A percentile compares a stretch with the other conserved stretches of the same genome.
phyloP scores from a whole-genome alignment of 2,329 filamentous ascomycete genomes.

The Trichoderma arundinaceum region DNA sequence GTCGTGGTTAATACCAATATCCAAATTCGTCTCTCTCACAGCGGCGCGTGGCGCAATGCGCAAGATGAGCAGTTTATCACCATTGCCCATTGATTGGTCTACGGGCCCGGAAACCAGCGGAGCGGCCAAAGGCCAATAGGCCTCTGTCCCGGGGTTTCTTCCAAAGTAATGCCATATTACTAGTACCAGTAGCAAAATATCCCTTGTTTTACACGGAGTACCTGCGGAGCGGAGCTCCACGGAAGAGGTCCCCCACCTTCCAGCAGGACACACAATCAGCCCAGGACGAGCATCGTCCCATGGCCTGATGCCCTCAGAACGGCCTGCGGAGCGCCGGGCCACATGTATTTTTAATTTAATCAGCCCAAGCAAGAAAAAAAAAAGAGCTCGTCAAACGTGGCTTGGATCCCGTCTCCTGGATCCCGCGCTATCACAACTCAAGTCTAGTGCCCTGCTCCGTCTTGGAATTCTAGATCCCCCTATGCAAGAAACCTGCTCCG shows the following conservation, averaged over 20 bases:
- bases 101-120: neutral
- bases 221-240: neutral
- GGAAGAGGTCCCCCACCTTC: no score
- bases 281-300: neutral
- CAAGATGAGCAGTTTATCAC: neutral
- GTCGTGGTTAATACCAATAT: neutral
- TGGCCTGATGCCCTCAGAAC: conserved; percentile 13
- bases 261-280: neutral
- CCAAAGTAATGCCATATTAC: neutral
- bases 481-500: conserved; percentile 23
- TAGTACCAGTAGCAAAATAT: neutral
- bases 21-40: neutral
- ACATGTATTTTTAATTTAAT: conserved; percentile 4
- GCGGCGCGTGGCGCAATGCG: neutral
- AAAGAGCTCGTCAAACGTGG: neutral
- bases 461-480: conserved; percentile 22
- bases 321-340: neutral
- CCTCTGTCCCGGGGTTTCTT: conserved; percentile 4
- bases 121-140: neutral
- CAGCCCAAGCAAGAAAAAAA: neutral
- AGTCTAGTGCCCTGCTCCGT: conserved; percentile 9
- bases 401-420: conserved; percentile 6
- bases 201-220: neutral
- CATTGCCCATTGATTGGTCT: neutral
- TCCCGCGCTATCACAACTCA: conserved; percentile 6